Evolutionary conservation across 2,329 filamentous ascomycete species (phyloP).

Genomic region (Phoma herbarum): DNA sequence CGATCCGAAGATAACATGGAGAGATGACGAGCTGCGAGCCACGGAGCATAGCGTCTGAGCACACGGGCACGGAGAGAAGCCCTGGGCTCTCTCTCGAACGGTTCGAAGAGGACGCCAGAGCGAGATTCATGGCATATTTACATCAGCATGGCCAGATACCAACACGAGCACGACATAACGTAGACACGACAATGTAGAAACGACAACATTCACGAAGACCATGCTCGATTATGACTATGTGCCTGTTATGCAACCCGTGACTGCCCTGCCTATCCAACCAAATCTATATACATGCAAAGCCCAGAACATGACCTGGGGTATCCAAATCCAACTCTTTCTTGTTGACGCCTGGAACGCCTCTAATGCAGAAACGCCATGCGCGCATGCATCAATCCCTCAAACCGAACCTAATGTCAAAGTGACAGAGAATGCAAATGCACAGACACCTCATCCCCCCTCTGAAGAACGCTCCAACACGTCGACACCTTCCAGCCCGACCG

Average conservation of each 20-base stretch:
- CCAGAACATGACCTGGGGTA: constrained; percentile 1
- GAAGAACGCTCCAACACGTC: too few species aligned
- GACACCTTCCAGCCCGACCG: too few species aligned
- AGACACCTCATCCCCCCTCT: neutral
- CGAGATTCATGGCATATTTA: neutral
- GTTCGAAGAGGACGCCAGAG: neutral
- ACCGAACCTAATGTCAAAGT: neutral
- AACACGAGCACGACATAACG: neutral
- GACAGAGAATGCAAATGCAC: neutral
- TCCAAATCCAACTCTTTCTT: neutral
- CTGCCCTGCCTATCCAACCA: neutral
- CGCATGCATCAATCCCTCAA: neutral
- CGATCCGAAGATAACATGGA: neutral
- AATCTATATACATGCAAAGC: neutral
- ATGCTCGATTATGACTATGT: constrained; percentile 14
- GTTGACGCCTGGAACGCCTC: neutral
- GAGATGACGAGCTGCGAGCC: neutral
- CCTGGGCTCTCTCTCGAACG: neutral
- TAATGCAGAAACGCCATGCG: neutral
- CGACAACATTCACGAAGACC: neutral
- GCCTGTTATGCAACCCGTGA: constrained; percentile 3
- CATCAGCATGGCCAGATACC: neutral
- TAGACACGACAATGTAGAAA: too few species aligned
- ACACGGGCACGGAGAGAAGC: neutral
- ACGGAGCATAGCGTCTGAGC: neutral